Evolutionary conservation across 1,284 basidiomycete genomes (phyloP).

Genomic region (Leccinum proliferum): DNA sequence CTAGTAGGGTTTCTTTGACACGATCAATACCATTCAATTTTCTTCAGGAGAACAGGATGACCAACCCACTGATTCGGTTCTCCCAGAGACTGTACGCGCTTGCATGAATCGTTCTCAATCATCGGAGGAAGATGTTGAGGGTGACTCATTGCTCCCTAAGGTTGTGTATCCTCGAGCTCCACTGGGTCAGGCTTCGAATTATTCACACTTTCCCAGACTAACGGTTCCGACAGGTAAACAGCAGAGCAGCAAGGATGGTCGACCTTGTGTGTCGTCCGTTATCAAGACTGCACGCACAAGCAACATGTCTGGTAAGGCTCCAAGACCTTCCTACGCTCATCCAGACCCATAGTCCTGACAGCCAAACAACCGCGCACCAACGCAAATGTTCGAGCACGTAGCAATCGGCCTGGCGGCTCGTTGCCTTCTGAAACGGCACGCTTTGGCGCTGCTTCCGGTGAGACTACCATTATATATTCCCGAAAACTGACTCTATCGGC

Average conservation of each 20-base stretch:
- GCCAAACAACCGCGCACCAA: neutral
- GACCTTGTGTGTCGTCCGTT: neutral
- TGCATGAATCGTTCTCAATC: neutral
- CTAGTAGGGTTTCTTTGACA: neutral
- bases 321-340: neutral
- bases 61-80: neutral
- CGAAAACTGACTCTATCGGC: neutral
- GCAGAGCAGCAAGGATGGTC: neutral
- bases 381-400: neutral
- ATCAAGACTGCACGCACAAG: neutral
- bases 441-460: neutral
- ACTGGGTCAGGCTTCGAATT: neutral
- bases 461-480: neutral
- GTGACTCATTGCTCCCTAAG: neutral
- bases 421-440: no score
- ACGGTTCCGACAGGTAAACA: neutral
- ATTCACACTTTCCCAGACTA: neutral
- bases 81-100: neutral
- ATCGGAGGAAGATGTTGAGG: neutral
- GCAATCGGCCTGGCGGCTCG: neutral
- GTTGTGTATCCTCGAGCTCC: neutral
- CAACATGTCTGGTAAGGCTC: neutral
- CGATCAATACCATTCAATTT: neutral
- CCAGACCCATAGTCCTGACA: neutral
- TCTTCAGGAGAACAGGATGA: neutral